A percentile compares a stretch with the other conserved stretches of the same genome.
These are phyloP conservation scores for Diplosphaera chodatii DNA, from an alignment of 139 green algal species.

Conservation along the genomic window DNA sequence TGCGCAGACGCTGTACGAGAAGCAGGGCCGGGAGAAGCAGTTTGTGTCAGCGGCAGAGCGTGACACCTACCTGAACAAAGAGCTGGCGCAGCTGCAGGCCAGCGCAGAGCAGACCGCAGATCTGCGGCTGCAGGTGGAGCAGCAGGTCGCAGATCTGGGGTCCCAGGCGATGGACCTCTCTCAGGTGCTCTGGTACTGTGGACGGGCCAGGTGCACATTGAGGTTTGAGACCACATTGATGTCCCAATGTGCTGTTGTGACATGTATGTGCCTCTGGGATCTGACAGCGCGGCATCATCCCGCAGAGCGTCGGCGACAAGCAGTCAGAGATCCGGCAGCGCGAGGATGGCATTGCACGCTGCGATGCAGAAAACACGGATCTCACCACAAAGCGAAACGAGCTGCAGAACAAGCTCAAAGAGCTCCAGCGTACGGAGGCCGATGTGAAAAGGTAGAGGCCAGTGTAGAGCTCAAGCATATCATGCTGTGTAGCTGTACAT, in stretches of 20 bases:
- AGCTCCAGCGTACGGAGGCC: slow-evolving; percentile 36
- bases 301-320: slow-evolving; percentile 16
- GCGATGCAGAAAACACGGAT: slow-evolving; percentile 9
- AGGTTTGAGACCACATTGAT: too few species aligned
- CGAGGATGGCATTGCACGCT: slow-evolving; percentile 15
- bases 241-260: too few species aligned
- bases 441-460: slow-evolving; percentile 31
- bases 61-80: slow-evolving; percentile 57
- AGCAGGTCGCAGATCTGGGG: neutral
- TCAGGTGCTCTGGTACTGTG: slow-evolving; percentile 6
- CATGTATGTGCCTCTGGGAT: too few species aligned
- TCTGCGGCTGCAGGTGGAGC: slow-evolving; percentile 12
- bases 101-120: slow-evolving; percentile 14
- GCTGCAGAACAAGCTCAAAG: slow-evolving; percentile 43
- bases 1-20: slow-evolving; percentile 64
- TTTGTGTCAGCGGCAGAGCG: slow-evolving; percentile 65
- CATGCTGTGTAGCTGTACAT: too few species aligned
- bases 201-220: too few species aligned
- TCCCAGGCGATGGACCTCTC: slow-evolving; percentile 28
- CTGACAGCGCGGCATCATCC: too few species aligned
- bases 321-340: slow-evolving; percentile 17
- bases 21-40: slow-evolving; percentile 58
- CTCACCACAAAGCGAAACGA: slow-evolving; percentile 14
- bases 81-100: slow-evolving; percentile 42
- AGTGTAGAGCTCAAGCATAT: too few species aligned